Evolutionary conservation across 208 protist species (phyloP).

Genomic region (Phytomonas serpens): DNA sequence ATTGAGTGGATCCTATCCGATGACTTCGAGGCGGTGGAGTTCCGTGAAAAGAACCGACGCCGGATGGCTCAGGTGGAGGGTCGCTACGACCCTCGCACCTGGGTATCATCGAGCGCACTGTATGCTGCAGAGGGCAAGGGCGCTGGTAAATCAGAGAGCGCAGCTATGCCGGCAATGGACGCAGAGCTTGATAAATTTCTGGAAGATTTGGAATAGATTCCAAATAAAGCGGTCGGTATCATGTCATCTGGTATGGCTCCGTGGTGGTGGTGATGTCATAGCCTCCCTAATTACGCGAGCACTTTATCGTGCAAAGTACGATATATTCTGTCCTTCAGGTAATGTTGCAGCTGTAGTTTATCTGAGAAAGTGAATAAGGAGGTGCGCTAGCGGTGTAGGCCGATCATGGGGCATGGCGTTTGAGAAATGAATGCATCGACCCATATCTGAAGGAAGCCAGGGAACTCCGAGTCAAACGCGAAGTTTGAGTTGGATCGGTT

Average conservation of each 20-base stretch:
- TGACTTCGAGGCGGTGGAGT: slow-evolving; percentile 79
- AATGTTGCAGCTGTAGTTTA: background rate
- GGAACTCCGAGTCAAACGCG: background rate
- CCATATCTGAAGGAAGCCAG: background rate
- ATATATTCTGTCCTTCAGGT: background rate
- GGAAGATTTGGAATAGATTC: slow-evolving; percentile 42
- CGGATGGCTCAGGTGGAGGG: slow-evolving; percentile 88
- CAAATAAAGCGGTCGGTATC: background rate
- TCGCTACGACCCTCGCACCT: slow-evolving; percentile 83
- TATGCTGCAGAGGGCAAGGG: slow-evolving; percentile 18
- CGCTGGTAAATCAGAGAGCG: slow-evolving; percentile 13
- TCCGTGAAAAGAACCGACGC: slow-evolving; percentile 84
- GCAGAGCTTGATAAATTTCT: slow-evolving; percentile 71
- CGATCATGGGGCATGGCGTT: background rate
- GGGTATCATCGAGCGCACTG: slow-evolving; percentile 56
- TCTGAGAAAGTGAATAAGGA: background rate
- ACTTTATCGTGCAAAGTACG: background rate
- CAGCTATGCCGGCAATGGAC: slow-evolving; percentile 34
- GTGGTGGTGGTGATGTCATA: background rate
- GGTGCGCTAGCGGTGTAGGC: background rate
- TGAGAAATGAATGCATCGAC: background rate
- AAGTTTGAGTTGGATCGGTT: background rate
- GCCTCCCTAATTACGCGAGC: background rate
- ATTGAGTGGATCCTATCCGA: slow-evolving; percentile 92
- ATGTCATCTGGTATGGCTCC: background rate